phyloP scores from a whole-genome alignment of 306 rosid species.

The Albizia julibrissin region DNA sequence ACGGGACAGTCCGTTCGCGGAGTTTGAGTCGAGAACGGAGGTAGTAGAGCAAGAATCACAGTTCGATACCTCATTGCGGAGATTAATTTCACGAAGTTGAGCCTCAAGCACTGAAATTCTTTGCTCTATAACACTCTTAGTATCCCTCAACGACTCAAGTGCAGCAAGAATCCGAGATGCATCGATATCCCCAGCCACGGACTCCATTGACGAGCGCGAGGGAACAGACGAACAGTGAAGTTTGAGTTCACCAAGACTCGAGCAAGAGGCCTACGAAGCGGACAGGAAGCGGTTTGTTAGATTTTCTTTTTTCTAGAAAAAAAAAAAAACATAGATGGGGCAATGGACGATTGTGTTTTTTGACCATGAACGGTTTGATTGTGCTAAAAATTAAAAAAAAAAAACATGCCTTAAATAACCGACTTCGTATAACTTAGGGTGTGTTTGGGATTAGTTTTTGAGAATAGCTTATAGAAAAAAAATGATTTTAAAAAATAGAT shows the following conservation, averaged over 20 bases:
- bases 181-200: conserved; percentile 26
- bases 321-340: too few species aligned
- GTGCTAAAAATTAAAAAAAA: too few species aligned
- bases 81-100: conserved; percentile 49
- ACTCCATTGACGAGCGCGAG: conserved; percentile 39
- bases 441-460: too few species aligned
- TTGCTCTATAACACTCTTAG: conserved; percentile 53
- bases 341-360: too few species aligned
- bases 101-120: conserved; percentile 71
- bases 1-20: conserved; percentile 53
- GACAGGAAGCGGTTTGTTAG: neutral
- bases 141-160: conserved; percentile 54
- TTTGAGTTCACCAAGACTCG: neutral
- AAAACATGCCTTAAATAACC: too few species aligned
- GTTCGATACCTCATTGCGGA: conserved; percentile 40
- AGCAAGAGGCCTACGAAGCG: neutral
- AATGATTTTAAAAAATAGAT: too few species aligned
- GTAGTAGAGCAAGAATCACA: conserved; percentile 42
- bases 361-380: too few species aligned
- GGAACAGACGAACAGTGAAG: neutral
- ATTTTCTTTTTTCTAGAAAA: too few species aligned
- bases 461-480: too few species aligned
- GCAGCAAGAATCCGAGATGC: conserved; percentile 56
- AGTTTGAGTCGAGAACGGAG: conserved; percentile 25
- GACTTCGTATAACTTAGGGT: too few species aligned